Evolutionary conservation across 345 rosid genomes (phyloP).

Genomic region (Excoecaria agallocha): DNA sequence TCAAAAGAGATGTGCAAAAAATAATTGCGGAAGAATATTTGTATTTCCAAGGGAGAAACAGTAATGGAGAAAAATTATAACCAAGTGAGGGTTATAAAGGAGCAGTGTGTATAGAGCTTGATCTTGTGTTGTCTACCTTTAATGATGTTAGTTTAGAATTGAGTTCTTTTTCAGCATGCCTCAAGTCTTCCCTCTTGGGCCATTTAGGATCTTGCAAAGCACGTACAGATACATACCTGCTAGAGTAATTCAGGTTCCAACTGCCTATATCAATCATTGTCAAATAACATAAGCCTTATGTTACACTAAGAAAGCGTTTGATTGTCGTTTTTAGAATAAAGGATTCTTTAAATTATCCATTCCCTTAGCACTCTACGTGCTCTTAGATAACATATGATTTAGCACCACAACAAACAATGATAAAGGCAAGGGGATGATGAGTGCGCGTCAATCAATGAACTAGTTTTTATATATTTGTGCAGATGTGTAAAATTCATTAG

Average conservation of each 20-base stretch:
- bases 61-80: not conserved
- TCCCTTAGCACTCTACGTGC: too few relatives aligned
- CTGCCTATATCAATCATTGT: not conserved
- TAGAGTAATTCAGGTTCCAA: not conserved
- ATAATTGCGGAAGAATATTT: not conserved
- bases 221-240: slow-evolving; percentile 31
- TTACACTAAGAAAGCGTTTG: slow-evolving; percentile 2
- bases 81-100: slow-evolving; percentile 27
- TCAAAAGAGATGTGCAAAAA: not conserved
- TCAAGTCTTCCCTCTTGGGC: slow-evolving; percentile 70
- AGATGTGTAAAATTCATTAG: too few relatives aligned
- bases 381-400: too few relatives aligned
- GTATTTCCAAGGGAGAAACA: not conserved
- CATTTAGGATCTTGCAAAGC: slow-evolving; percentile 81
- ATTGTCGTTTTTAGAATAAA: too few relatives aligned
- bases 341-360: too few relatives aligned
- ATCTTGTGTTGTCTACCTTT: slow-evolving; percentile 18
- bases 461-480: too few relatives aligned
- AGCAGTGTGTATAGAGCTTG: slow-evolving; percentile 34
- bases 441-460: too few relatives aligned
- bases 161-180: slow-evolving; percentile 33
- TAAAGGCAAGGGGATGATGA: too few relatives aligned
- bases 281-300: not conserved
- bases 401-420: too few relatives aligned
- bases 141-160: slow-evolving; percentile 28